phyloP scores from a whole-genome alignment of 495 filamentous ascomycete species.

The Xylaria cubensis region DNA sequence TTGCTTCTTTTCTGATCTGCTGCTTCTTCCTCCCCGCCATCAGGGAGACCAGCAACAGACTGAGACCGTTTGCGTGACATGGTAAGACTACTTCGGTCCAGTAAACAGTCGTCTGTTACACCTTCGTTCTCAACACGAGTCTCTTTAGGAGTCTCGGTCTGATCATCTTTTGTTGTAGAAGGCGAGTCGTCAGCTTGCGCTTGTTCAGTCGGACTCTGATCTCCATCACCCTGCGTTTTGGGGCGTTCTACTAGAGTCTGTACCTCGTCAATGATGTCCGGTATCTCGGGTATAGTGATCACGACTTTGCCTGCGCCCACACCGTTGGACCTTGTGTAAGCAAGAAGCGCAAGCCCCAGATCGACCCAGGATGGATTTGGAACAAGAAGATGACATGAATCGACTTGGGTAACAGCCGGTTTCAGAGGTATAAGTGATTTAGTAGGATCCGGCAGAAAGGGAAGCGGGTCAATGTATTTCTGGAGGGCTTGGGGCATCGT shows the following conservation, averaged over 20 bases:
- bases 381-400: constrained; percentile 50
- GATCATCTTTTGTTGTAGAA: constrained; percentile 34
- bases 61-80: constrained; percentile 68
- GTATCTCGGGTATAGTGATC: constrained; percentile 40
- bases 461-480: constrained; percentile 75
- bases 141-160: constrained; percentile 35
- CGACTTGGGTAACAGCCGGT: constrained; percentile 52
- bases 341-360: constrained; percentile 48
- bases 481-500: constrained; percentile 67
- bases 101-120: constrained; percentile 35
- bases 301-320: constrained; percentile 18
- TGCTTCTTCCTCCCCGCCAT: constrained; percentile 61
- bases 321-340: constrained; percentile 40
- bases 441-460: constrained; percentile 71
- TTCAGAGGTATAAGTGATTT: constrained; percentile 39
- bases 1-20: constrained; percentile 79
- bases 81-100: constrained; percentile 41
- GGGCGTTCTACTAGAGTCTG: constrained; percentile 47
- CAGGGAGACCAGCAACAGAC: constrained; percentile 65
- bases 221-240: constrained; percentile 27
- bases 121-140: constrained; percentile 27
- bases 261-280: constrained; percentile 43
- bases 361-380: constrained; percentile 49
- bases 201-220: constrained; percentile 17
- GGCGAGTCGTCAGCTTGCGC: constrained; percentile 19